Conservation (phyloP, 257 asterid genomes). For the Ocimum tenuiflorum region DNA sequence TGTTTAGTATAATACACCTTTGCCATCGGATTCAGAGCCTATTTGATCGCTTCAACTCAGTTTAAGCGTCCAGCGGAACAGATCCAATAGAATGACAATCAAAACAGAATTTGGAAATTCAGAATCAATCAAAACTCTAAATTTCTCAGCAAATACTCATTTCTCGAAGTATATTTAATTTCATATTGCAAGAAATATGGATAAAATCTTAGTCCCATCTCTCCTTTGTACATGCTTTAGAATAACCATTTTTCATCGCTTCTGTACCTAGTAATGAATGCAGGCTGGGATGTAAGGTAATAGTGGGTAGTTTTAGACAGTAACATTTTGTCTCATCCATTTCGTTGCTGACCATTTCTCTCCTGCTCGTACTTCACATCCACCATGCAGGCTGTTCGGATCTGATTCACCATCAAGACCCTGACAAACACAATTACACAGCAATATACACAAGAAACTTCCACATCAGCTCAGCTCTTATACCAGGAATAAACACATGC, state of each 20-base stretch:
- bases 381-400: constrained; percentile 69
- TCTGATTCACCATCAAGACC: constrained; percentile 76
- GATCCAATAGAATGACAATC: neutral
- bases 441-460: neutral
- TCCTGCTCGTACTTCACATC: constrained; percentile 70
- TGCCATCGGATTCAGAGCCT: too few relatives aligned
- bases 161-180: neutral
- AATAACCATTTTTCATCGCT: neutral
- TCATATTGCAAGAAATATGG: neutral
- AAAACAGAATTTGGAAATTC: neutral
- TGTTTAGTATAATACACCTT: too few relatives aligned
- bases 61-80: neutral
- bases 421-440: constrained; percentile 27
- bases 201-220: neutral
- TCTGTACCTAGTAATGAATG: neutral
- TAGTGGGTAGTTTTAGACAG: constrained; percentile 15
- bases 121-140: neutral
- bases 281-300: too few relatives aligned
- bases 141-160: neutral
- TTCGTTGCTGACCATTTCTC: constrained; percentile 96
- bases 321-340: constrained; percentile 71
- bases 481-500: neutral
- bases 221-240: neutral
- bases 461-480: too few relatives aligned
- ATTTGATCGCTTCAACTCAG: neutral